A percentile compares a stretch with the other conserved stretches of the same genome.
Conservation (phyloP, 176 grass and related monocot species). For the Aegilops tauschii region DNA sequence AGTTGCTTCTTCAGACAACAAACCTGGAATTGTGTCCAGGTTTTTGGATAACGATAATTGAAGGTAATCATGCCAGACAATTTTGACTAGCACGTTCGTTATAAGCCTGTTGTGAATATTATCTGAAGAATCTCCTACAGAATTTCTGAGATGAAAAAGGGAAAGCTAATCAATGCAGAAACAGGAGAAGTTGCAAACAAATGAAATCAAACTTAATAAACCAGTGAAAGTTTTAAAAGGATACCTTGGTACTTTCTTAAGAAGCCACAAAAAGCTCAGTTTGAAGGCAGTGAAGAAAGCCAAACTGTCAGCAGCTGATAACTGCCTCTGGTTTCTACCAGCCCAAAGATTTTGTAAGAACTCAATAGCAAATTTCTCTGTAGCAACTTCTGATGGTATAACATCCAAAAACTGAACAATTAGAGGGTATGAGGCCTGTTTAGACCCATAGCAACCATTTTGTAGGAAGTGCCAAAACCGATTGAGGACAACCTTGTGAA, state of each 20-base stretch:
- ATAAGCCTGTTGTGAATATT: conserved; percentile 50
- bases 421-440: conserved; percentile 67
- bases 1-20: conserved; percentile 24
- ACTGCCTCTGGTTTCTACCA: conserved; percentile 73
- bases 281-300: conserved; percentile 68
- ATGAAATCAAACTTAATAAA: conserved; percentile 31
- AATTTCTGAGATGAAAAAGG: conserved; percentile 50
- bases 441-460: conserved; percentile 96
- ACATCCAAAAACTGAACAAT: conserved; percentile 81
- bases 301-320: conserved; percentile 60
- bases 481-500: conserved; percentile 65
- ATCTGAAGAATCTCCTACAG: conserved; percentile 37
- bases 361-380: conserved; percentile 72
- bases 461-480: conserved; percentile 75
- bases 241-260: conserved; percentile 74
- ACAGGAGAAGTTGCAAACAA: background rate
- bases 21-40: conserved; percentile 3
- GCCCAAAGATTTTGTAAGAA: conserved; percentile 84
- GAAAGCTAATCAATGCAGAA: background rate
- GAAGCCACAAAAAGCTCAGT: conserved; percentile 70
- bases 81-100: conserved; percentile 57
- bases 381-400: conserved; percentile 51
- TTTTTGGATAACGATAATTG: conserved; percentile 25
- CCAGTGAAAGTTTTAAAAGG: conserved; percentile 14
- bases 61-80: conserved; percentile 84